Base-by-base conservation (phyloP, 2,329 filamentous ascomycete species). In the Colletotrichum chlorophyti region DNA sequence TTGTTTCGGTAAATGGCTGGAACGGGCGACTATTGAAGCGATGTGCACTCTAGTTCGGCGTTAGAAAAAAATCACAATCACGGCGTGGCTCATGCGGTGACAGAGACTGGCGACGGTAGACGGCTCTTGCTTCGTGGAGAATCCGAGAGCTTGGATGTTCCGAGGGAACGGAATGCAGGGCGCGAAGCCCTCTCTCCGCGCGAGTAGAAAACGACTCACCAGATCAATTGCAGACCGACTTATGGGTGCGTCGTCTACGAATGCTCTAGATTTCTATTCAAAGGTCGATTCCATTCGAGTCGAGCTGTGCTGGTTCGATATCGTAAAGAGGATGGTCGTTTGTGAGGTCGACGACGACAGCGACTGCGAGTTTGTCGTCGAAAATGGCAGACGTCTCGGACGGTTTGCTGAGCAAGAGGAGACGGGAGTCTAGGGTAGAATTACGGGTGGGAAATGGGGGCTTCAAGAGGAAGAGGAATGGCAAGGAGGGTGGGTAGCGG, bases 401-500 rank as follows among this genome's bases (percentile, higher is more conserved):
- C 23, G 12, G 34, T 32, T 52, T 29, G 41, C 27, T 51, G 32
- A 47, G 31, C 11, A 38, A 23, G 37, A 34, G 24, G 21, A 29
- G 24, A 7, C 29, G 29, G 21, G 6, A 32, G 27, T n/a, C n/a
- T n/a, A n/a, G n/a, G n/a, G n/a, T n/a, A 31, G 27, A 8, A 14
- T 21, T 26, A 19, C 32, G 15, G 27, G 54, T 54, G 58, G 58
- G 53, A 46, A n/a, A 55, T 40, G 43, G 51, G 43, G 38, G 53
- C 55, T 49, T 59, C 51, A 59, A 55, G 55, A 45, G 24, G 42
- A 12, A 37, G 35, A 60, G 10, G 9, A 40, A 55, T 23, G 53
- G 34, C 43, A 23, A 38, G 35, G 55, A 10, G 55, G 35, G 40
- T 47, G 48, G 55, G 19, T 35, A 46, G 55, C 51, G 50, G 45